A percentile compares a stretch with the other conserved stretches of the same genome.
These are phyloP conservation scores for Penicillium janthinellum DNA, from an alignment of 2,329 filamentous ascomycete species.

Conservation along the genomic window DNA sequence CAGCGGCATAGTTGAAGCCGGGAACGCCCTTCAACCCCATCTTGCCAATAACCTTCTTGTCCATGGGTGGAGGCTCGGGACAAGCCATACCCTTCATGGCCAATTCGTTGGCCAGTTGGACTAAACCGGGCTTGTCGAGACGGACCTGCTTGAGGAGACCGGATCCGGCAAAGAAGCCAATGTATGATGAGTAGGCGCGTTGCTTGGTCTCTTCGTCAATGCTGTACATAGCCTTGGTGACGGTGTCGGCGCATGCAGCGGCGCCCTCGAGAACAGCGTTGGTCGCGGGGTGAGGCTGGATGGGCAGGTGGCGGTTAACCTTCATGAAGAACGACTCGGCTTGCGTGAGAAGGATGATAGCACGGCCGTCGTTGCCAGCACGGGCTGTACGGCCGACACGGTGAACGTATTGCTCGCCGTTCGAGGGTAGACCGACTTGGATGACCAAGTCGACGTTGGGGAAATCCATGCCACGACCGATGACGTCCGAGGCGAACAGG, in stretches of 20 bases:
- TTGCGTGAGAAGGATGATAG: constrained; percentile 56
- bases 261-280: constrained; percentile 43
- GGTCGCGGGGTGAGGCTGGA: constrained; percentile 50
- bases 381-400: constrained; percentile 66
- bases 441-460: constrained; percentile 53
- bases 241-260: constrained; percentile 32
- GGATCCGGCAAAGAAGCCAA: constrained; percentile 41
- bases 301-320: constrained; percentile 53
- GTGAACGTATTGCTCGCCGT: constrained; percentile 54
- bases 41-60: constrained; percentile 42
- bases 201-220: constrained; percentile 38
- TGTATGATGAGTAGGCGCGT: constrained; percentile 40
- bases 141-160: constrained; percentile 34
- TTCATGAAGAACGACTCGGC: constrained; percentile 56
- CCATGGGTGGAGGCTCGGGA: constrained; percentile 40
- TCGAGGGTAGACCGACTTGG: constrained; percentile 54
- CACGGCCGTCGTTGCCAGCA: constrained; percentile 55
- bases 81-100: constrained; percentile 42
- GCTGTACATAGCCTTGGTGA: constrained; percentile 32
- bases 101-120: constrained; percentile 41
- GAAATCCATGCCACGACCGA: constrained; percentile 55
- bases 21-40: constrained; percentile 44
- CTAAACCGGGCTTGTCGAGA: constrained; percentile 37
- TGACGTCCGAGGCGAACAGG: constrained; percentile 53
- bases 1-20: constrained; percentile 36